Evolutionary conservation across 2,329 filamentous ascomycete genomes (phyloP).

Genomic region (Neofusicoccum ribis): DNA sequence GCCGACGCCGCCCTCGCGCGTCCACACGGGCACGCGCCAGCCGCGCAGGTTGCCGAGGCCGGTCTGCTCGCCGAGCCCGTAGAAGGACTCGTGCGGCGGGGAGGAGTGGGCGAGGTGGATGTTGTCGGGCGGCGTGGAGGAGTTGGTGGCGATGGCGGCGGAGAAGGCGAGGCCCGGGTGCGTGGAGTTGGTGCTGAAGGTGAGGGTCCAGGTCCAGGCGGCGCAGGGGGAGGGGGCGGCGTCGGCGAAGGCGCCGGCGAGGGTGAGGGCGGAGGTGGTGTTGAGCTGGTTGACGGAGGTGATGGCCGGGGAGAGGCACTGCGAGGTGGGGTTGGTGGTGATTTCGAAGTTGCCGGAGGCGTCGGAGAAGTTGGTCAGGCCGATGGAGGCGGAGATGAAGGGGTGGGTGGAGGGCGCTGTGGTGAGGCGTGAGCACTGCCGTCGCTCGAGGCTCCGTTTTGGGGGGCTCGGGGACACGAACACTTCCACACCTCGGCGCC

Average conservation of each 20-base stretch:
- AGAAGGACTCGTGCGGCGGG: constrained; percentile 27
- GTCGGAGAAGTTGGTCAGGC: constrained; percentile 17
- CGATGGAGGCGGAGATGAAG: constrained; percentile 17
- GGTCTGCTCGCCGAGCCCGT: constrained; percentile 29
- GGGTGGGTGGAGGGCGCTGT: constrained; percentile 4
- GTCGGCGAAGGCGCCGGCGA: constrained; percentile 15
- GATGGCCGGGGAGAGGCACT: constrained; percentile 5
- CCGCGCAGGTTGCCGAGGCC: constrained; percentile 31
- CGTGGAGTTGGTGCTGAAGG: background rate
- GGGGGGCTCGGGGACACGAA: background rate
- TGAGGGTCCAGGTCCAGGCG: constrained; percentile 7
- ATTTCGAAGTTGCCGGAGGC: constrained; percentile 21
- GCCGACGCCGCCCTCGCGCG: constrained; percentile 32
- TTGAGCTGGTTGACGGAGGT: background rate
- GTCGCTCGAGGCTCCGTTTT: background rate
- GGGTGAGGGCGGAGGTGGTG: background rate
- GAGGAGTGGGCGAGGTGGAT: constrained; percentile 29
- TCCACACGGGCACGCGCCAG: constrained; percentile 29
- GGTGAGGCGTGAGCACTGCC: background rate
- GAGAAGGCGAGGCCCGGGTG: background rate
- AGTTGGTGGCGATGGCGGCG: background rate
- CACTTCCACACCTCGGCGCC: constrained; percentile 17
- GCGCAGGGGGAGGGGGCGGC: background rate
- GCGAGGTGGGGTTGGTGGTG: background rate
- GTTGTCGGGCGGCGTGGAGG: background rate